Base-by-base conservation (phyloP, 2,329 filamentous ascomycete species). In the Ramularia collo-cygni region DNA sequence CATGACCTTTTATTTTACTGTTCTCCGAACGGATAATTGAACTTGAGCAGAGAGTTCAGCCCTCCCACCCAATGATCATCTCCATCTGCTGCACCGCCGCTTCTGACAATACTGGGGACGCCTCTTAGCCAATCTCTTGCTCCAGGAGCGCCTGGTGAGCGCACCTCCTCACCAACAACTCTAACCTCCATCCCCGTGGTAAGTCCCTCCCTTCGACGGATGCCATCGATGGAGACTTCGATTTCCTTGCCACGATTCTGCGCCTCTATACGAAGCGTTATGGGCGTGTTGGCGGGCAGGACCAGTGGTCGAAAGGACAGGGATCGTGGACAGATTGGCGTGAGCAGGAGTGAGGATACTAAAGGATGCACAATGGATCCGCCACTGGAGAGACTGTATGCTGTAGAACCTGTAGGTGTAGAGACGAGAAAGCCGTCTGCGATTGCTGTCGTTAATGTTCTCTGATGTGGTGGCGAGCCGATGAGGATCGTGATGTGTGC, bases 61-160 rank as follows among this genome's bases (percentile, higher is more conserved):
- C 92, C 90, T 1, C 90, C 90, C 2, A 98, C 90, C 92, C 92
- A 98, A 13, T 90, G 87, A 62, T 96, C 90, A 55, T 95, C 87
- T 16, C 72, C 70, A 38, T 57, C 70, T 28, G 59, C 64, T 4
- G 58, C 51, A 52, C 74, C 68, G 53, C 71, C 54, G 12, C 64
- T 63, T 32, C 88, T 72, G 57, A 95, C 92, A 21, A 96, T 85
- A 59, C 88, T 94, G 2, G 92, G 92, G 10, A 96, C 89, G 8
- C 90, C 90, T 17, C 89, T 86, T 21, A 75, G 70, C 83, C 75
- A 77, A 32, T 71, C 68, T 35, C 54, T 44, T 14, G 45, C 47
- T 9, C 56, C 57, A 3, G 46, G 51, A n/a, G 47, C 47, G 5
- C 57, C 56, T 7, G 44, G 39, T 27, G 57, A 70, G 13, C 73